Evolutionary conservation across 495 filamentous ascomycete genomes (phyloP), one percentile per base, ranked within the genome.

Genomic region (Niebla homalea): DNA sequence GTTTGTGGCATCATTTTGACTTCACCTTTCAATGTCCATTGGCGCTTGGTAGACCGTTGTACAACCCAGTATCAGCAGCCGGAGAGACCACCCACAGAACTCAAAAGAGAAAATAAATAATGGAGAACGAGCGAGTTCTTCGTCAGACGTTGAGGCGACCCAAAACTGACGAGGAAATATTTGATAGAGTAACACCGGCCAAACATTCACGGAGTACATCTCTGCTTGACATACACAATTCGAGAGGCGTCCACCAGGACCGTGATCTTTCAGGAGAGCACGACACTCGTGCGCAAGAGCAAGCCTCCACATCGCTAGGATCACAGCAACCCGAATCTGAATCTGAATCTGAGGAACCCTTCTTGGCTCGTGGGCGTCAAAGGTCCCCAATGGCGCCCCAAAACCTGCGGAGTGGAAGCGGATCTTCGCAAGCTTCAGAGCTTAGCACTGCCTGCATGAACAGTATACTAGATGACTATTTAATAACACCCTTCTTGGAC

Each of bases 101-200:
- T 45, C 20, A 21, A 45, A 45, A 45, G 42, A 7, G 26, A 3
- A 21, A 45, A 19, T 7, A 21, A 25, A 26, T 3, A 26, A n/a
- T 26, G 42, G n/a, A 21, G n/a, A 19, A n/a, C 21, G 8, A 7
- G 36, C 23, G 45, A 16, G 36, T 0, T 26, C 45, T 48, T 16
- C 45, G 45, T 4, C 14, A 18, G 16, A 48, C 20, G 12, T 18
- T 48, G n/a, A 26, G 32, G 32, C 14, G 45, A 36, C 45, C 45
- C 23, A 48, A 36, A 26, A 36, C 45, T 36, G 45, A 48, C 32
- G 45, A 48, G 29, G 45, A 48, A 19, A 36, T 48, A 4, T 48
- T 48, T 8, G 29, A 35, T n/a, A 16, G 29, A 21, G 14, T 36
- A 18, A 48, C 45, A 5, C 45, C 32, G 4, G 18, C 45, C 21